phyloP scores from a whole-genome alignment of 75 land plant species.

The Ceratopteris richardii region DNA sequence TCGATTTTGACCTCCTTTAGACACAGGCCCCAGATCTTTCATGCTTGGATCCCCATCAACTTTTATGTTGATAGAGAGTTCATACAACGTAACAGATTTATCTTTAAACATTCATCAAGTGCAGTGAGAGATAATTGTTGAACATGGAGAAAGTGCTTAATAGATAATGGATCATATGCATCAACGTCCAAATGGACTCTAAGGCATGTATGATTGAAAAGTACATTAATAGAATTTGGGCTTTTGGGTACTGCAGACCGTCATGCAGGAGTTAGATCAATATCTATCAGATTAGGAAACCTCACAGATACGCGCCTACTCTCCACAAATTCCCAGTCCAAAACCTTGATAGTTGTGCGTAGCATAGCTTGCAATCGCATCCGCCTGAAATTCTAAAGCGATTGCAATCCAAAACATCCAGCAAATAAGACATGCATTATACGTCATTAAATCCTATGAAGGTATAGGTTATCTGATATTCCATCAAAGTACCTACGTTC shows the following conservation, averaged over 20 bases:
- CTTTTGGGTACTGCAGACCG: conserved; percentile 7
- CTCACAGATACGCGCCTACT: conserved; percentile 21
- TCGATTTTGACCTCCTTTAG: no score
- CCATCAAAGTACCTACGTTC: no score
- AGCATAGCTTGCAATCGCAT: conserved; percentile 22
- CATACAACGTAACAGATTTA: no score
- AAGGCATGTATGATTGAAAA: conserved; percentile 25
- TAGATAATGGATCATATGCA: conserved; percentile 20
- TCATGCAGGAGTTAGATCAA: conserved; percentile 31
- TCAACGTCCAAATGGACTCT: conserved; percentile 17
- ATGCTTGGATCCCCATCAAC: no score
- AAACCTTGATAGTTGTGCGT: conserved; percentile 21
- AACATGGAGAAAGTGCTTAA: conserved; percentile 24
- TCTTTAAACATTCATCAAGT: conserved; percentile 26
- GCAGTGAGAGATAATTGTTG: conserved; percentile 25
- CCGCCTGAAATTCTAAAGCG: no score
- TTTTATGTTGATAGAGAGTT: no score
- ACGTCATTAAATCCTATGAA: no score
- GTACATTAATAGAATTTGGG: conserved; percentile 11
- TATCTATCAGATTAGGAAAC: conserved; percentile 30
- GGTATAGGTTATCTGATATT: no score
- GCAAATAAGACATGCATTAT: no score
- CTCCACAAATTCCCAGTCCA: conserved; percentile 35
- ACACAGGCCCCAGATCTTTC: no score
- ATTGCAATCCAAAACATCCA: no score